Evolutionary conservation across 208 protist genomes (phyloP), one percentile per base, ranked within the genome.

Genomic region (Angomonas desouzai): DNA sequence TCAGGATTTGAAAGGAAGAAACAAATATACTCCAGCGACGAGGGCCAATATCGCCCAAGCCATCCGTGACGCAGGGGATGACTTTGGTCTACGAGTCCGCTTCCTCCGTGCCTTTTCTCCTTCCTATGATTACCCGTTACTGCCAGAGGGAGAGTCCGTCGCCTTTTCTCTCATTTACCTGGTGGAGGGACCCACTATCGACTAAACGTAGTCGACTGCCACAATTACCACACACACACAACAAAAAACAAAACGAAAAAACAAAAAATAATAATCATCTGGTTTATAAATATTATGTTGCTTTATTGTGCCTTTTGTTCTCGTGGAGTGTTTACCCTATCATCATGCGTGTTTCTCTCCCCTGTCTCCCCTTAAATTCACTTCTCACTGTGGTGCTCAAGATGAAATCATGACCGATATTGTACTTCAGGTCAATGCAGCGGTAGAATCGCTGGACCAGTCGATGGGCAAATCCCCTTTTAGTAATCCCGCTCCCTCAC

Each of bases 81-180:
- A 77, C 36, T 70, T 72, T 36, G 45, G 76, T n/a, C 56, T 92
- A 38, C 74, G 68, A 0, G 69, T 82, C 1, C 85, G 78, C 45
- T 80, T 79, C 33, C 53, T 92, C 23, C 82, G 83, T 27, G 64
- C 73, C 25, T 89, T 92, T 70, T 77, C 83, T 3, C 75, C 85
- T 18, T 84, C 83, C 13, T 74, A 80, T 30, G 86, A 92, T 57
- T 70, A 85, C 62, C 86, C 86, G 0, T 60, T 85, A 13, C 71
- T 89, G 23, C 83, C 86, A 0, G 64, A 76, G 49, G 69, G 53
- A n/a, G 76, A 85, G 51, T 66, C 78, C 11, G 55, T 57, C 9
- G 81, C 73, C 47, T 92, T 89, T 49, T 85, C 86, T 36, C 76
- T 85, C 6, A 47, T 83, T 2, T 88, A 81, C 62, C 67, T 89